phyloP scores from a whole-genome alignment of 1,284 basidiomycete genomes.

The Cutaneotrichosporon cutaneum region DNA sequence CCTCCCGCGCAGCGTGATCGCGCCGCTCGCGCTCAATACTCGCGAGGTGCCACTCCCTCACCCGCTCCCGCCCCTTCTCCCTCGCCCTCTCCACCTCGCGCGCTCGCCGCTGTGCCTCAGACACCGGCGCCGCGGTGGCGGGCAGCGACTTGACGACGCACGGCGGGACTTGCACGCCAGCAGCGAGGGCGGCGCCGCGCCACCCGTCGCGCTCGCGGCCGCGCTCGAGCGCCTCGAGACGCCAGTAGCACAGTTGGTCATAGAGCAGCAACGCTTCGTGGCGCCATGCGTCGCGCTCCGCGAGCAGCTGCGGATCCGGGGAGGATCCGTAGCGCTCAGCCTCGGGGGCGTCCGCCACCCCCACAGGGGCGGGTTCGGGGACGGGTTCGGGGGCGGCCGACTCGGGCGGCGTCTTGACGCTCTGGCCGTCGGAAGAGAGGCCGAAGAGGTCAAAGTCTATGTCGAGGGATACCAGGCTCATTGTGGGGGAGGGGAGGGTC shows the following conservation, averaged over 20 bases:
- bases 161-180: too few relatives aligned
- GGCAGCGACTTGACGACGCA: too few relatives aligned
- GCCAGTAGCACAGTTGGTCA: slow-evolving; percentile 10
- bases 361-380: too few relatives aligned
- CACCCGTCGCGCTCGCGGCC: slow-evolving; percentile 7
- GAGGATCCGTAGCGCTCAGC: neutral
- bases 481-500: neutral
- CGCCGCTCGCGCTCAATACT: too few relatives aligned
- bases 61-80: too few relatives aligned
- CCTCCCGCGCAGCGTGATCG: too few relatives aligned
- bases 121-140: too few relatives aligned
- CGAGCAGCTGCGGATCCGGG: neutral
- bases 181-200: neutral
- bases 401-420: neutral
- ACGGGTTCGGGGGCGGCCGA: neutral
- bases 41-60: too few relatives aligned
- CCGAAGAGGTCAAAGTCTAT: slow-evolving; percentile 8
- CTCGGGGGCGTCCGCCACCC: too few relatives aligned
- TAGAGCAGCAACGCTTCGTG: slow-evolving; percentile 7
- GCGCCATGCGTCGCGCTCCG: slow-evolving; percentile 7
- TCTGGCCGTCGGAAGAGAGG: neutral
- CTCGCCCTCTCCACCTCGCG: too few relatives aligned
- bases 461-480: slow-evolving; percentile 2
- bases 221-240: slow-evolving; percentile 7
- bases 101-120: too few relatives aligned